Base-by-base conservation (phyloP, 2,329 filamentous ascomycete species). In the Epichloe typhina region DNA sequence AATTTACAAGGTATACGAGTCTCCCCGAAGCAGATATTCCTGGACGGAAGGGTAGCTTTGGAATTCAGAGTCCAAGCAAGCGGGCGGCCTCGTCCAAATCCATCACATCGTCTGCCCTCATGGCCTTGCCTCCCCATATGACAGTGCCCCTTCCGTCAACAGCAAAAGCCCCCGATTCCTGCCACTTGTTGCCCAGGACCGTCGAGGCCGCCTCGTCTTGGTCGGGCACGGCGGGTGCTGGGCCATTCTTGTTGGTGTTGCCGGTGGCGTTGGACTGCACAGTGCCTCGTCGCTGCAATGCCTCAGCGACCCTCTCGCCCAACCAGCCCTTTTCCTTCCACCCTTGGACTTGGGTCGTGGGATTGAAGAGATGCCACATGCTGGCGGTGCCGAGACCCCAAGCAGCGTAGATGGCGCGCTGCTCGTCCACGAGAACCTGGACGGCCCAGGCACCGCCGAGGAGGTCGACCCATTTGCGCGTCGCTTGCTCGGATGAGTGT, bases 361-460 rank as follows among this genome's bases (percentile, higher is more conserved):
- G 75, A 64, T 77, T 75, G 57, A 78, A 70, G 50, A 77, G 69
- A 59, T 71, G 73, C 73, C 73, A 77, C 46, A 72, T 62, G 46
- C 60, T 68, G 23, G 70, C 72, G 5, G 74, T 61, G 0, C 78
- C 77, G 4, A 82, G 67, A 2, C 79, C 79, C 77, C 77, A 82
- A 11, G 75, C 70, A 2, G 78, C 76, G 57, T 82, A 82, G 37
- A 80, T 58, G 54, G 73, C 69, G 52, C 77, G 72, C 52, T 75
- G 71, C 57, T 78, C 72, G 63, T 82, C 78, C 51, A 80, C 64
- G 51, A 82, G 62, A 3, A 82, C 62, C 54, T 75, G 69, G 33
- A 81, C 69, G 60, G 70, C 72, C 74, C 77, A 78, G 13, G 75
- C 67, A 52, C 78, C 77, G 60, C 78, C 78, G 12, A 82, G 62